These are phyloP conservation scores for Trichoderma polysporum DNA, from an alignment of 2,329 filamentous ascomycete species.

Conservation along the genomic window DNA sequence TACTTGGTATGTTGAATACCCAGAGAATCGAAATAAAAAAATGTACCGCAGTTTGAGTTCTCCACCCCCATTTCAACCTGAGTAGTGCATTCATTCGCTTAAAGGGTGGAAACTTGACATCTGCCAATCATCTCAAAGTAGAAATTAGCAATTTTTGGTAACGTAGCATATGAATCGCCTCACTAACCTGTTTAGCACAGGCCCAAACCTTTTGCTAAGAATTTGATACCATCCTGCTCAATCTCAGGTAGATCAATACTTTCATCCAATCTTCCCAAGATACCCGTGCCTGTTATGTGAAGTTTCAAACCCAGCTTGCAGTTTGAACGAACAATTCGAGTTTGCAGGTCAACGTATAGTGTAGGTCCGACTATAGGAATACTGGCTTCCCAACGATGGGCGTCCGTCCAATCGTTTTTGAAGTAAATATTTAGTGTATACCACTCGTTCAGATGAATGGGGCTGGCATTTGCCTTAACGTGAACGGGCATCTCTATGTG, in stretches of 20 bases:
- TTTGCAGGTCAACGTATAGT: background rate
- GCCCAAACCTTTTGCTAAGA: background rate
- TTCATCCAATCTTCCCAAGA: background rate
- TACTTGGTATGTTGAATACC: too few species aligned
- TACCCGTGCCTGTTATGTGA: background rate
- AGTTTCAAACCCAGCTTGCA: background rate
- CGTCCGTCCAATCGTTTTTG: background rate
- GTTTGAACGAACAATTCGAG: background rate
- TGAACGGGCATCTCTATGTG: background rate
- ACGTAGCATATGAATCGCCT: background rate
- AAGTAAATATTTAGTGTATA: background rate
- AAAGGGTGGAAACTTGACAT: too few species aligned
- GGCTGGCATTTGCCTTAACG: background rate
- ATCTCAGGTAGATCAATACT: background rate
- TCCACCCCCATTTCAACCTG: too few species aligned
- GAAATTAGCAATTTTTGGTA: background rate
- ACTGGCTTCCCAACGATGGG: background rate
- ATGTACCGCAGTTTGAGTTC: too few species aligned
- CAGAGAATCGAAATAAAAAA: too few species aligned
- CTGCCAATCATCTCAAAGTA: background rate
- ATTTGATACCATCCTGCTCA: background rate
- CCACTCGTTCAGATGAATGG: background rate
- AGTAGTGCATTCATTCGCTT: too few species aligned
- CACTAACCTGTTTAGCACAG: background rate
- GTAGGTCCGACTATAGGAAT: background rate